These are phyloP conservation scores for Seminavis robusta DNA, from an alignment of 108 stramenopile species.

Conservation along the genomic window DNA sequence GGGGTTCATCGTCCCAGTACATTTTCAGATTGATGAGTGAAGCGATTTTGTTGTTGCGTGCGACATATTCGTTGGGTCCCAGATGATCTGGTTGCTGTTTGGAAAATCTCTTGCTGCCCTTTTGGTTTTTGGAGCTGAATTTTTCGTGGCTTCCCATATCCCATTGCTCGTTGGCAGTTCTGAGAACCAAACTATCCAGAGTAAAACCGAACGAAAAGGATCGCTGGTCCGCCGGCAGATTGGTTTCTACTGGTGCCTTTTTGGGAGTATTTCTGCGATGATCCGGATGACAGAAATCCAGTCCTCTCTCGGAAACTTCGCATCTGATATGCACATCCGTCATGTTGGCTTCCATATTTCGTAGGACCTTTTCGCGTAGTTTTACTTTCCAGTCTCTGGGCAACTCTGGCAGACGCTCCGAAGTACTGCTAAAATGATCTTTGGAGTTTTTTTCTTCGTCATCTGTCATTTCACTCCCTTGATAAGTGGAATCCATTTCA, in stretches of 20 bases:
- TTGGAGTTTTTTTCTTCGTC: slow-evolving; percentile 4
- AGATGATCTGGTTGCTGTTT: slow-evolving; percentile 20
- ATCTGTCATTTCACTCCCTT: not conserved
- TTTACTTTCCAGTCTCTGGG: slow-evolving; percentile 59
- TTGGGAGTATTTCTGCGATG: slow-evolving; percentile 15
- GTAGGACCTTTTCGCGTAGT: slow-evolving; percentile 58
- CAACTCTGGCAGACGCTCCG: slow-evolving; percentile 25
- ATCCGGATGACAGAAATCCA: slow-evolving; percentile 41
- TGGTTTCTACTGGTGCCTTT: no score
- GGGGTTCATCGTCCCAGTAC: slow-evolving; percentile 80
- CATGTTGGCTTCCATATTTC: slow-evolving; percentile 67
- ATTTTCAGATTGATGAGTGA: slow-evolving; percentile 49
- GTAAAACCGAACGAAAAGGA: slow-evolving; percentile 75
- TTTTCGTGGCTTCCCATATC: slow-evolving; percentile 39
- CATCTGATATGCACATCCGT: slow-evolving; percentile 70
- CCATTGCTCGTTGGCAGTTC: slow-evolving; percentile 61
- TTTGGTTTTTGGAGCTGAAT: slow-evolving; percentile 6
- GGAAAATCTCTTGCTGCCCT: no score
- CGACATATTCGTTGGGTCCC: slow-evolving; percentile 43
- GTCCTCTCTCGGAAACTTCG: slow-evolving; percentile 69
- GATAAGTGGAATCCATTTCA: not conserved
- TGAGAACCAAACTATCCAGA: slow-evolving; percentile 41
- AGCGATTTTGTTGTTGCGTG: slow-evolving; percentile 53
- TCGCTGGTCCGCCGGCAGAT: slow-evolving; percentile 27
- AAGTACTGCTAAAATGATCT: not conserved